Evolutionary conservation across 352 stramenopile species (phyloP), one percentile per base, ranked within the genome.

Genomic region (Blastocystis sp.): DNA sequence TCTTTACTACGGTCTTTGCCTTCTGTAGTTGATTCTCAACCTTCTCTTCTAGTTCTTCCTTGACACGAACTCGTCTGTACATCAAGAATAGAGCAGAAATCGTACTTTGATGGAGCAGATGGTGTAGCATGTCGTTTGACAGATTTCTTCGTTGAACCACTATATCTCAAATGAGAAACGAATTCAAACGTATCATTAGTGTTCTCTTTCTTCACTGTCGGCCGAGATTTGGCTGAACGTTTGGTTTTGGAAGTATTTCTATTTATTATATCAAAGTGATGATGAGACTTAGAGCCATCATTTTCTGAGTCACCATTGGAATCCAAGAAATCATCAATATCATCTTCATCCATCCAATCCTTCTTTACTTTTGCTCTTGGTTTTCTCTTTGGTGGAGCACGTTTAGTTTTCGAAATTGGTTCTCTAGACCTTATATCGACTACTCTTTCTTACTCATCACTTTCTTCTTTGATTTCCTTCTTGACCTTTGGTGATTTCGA

Each of bases 271-370:
- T 95, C 95, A 49, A 95, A 90, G 73, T 94, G 89, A 43, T 93
- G 90, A 59, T 95, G 90, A 57, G 93, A 92, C 42, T 94, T 74
- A 73, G 91, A 91, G 83, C 95, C 93, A 63, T 93, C 93, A 86
- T 93, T 90, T 80, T 91, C 91, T 85, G 2, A 2, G 9, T 9
- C 9, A 46, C 27, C 0, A 37, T 65, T 65, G 57, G 57, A 65
- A 12, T 65, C 32, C 24, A 37, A 65, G 57, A 21, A 71, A 66
- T 78, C 46, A 29, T 89, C 57, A 58, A 69, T 24, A 24, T 78
- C 71, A 29, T 88, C 80, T 21, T 89, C 74, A 29, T 61, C 61
- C 35, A 69, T 71, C 46, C 11, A 61, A 12, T 89, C 54, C 3
- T 56, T 51, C 42, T 65, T 49, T 63, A 51, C 35, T 32, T 49